Evolutionary conservation across 2,329 filamentous ascomycete genomes (phyloP).

Genomic region (Fusarium multiceps): DNA sequence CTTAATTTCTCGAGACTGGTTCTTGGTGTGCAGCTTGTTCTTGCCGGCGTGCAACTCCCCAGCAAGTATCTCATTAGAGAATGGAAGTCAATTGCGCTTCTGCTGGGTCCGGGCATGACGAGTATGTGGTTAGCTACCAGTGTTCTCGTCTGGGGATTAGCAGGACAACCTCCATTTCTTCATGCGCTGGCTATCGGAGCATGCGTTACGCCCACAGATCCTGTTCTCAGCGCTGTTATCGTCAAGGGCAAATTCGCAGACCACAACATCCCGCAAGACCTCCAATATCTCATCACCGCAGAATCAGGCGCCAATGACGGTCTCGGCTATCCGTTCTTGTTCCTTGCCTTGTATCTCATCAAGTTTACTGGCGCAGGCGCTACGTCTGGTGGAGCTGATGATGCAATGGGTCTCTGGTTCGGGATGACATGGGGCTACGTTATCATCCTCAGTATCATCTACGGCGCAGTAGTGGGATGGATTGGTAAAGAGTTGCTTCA

Average conservation of each 20-base stretch:
- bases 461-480: conserved; percentile 83
- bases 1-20: conserved; percentile 88
- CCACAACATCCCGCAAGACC: conserved; percentile 82
- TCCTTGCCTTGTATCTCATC: conserved; percentile 84
- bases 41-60: conserved; percentile 89
- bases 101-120: conserved; percentile 87
- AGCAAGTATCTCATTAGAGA: conserved; percentile 82
- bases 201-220: conserved; percentile 93
- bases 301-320: conserved; percentile 93
- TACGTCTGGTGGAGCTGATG: conserved; percentile 67
- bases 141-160: conserved; percentile 79
- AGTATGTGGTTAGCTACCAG: conserved; percentile 89
- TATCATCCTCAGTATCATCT: conserved; percentile 80
- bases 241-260: conserved; percentile 95
- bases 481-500: conserved; percentile 83
- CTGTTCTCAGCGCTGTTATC: conserved; percentile 87
- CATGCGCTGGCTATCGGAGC: conserved; percentile 84
- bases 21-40: conserved; percentile 87
- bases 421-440: conserved; percentile 87
- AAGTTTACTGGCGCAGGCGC: conserved; percentile 71
- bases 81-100: conserved; percentile 78
- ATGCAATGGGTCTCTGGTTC: conserved; percentile 84
- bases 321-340: conserved; percentile 88
- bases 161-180: conserved; percentile 77
- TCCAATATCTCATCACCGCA: conserved; percentile 83